Percentiles rank a stretch among this genome's conserved stretches.
Conservation (phyloP, 192 early-diverging fungal species). For the Kickxella alabastrina region DNA sequence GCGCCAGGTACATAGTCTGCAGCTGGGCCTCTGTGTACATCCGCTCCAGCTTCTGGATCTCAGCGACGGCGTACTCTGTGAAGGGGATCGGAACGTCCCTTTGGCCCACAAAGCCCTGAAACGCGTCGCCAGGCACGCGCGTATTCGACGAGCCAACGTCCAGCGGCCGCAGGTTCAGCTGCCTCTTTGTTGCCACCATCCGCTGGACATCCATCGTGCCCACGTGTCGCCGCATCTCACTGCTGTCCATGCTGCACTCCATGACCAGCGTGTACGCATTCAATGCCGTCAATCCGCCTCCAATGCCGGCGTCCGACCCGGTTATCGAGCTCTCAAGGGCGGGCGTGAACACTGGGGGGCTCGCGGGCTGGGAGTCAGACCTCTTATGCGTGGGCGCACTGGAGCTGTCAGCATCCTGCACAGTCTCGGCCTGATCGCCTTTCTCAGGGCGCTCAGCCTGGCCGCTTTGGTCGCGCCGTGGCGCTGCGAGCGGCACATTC, state of each 20-base stretch:
- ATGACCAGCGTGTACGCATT: slow-evolving; percentile 45
- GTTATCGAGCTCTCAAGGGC: slow-evolving; percentile 35
- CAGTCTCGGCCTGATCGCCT: neutral
- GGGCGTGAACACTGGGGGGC: slow-evolving; percentile 32
- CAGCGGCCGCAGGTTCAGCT: slow-evolving; percentile 37
- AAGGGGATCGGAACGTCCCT: slow-evolving; percentile 39
- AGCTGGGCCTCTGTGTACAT: slow-evolving; percentile 49
- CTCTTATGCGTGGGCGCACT: slow-evolving; percentile 4
- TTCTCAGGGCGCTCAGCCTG: slow-evolving; percentile 1
- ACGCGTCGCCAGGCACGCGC: slow-evolving; percentile 23
- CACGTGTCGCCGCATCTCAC: slow-evolving; percentile 41
- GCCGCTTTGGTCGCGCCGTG: slow-evolving; percentile 4
- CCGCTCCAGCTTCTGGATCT: slow-evolving; percentile 43
- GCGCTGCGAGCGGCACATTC: slow-evolving; percentile 36
- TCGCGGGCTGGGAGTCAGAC: slow-evolving; percentile 23
- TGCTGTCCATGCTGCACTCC: slow-evolving; percentile 51
- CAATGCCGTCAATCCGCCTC: slow-evolving; percentile 7
- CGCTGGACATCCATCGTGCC: slow-evolving; percentile 13
- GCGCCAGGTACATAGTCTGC: slow-evolving; percentile 50
- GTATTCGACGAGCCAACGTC: slow-evolving; percentile 19
- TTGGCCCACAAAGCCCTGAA: slow-evolving; percentile 45
- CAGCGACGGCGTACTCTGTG: slow-evolving; percentile 36
- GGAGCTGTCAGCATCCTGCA: neutral
- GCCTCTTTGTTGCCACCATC: slow-evolving; percentile 6
- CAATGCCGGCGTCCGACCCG: neutral